Evolutionary conservation across 495 filamentous ascomycete species (phyloP), one percentile per base, ranked within the genome.

Genomic region (Beverwykella pulmonaria): DNA sequence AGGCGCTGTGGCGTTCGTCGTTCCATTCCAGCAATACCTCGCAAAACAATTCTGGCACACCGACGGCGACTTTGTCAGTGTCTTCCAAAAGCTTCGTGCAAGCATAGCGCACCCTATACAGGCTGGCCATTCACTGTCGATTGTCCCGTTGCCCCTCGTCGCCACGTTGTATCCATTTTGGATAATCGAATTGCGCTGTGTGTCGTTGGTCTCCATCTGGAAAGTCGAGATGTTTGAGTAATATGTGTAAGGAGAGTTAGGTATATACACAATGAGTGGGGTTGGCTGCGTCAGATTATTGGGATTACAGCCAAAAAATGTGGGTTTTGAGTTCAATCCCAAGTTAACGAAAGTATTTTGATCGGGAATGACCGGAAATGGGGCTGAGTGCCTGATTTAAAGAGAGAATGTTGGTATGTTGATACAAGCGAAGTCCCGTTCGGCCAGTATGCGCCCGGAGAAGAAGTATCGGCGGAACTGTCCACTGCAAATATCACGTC

Each of bases 401-500:
- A 64, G 17, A 85, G 65, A 59, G 85, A 86, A 53, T 93, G 91
- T 71, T 91, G 79, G 78, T 94, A 97, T 26, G 90, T 92, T 23
- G 92, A 90, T 12, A 93, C 86, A 4, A 97, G 74, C 10, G 90
- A 81, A 15, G 92, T 91, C 30, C 91, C 93, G 77, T 96, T 95
- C 50, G 93, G 93, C 90, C 91, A 97, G 78, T 49, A 26, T 27
- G 22, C 48, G 22, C n/a, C 2, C 19, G 39, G 68, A 53, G 46
- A 20, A 10, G 54, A 20, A n/a, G 89, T 94, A 76, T 97, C 93
- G 34, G 91, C 92, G 9, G 88, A 92, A 53, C 85, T 86, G 77
- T 98, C 93, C 64, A 96, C 80, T 20, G 93, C 93, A 74, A 97
- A 96, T 74, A 97, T 92, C 23, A 96, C 89, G 75, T 97, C 93